A percentile compares a stretch with the other conserved stretches of the same genome.
These are phyloP conservation scores for Plasmodium vinckei DNA, from an alignment of 169 alveolate species.

Conservation along the genomic window DNA sequence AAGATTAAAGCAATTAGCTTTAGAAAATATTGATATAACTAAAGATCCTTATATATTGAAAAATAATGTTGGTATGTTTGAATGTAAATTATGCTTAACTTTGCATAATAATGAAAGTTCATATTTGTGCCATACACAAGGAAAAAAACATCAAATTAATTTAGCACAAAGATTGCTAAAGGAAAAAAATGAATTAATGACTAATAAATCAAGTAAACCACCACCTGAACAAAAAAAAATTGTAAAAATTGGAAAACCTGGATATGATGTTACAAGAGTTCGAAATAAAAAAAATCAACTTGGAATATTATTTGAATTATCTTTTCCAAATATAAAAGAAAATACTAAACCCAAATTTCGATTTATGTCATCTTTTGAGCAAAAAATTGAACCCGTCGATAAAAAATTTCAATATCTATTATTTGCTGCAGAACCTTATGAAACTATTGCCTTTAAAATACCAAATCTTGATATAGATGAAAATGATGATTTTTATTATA, in stretches of 20 bases:
- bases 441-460: constrained; percentile 96
- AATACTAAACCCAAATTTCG: constrained; percentile 92
- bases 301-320: constrained; percentile 96
- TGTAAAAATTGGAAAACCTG: constrained; percentile 97
- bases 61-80: constrained; percentile 96
- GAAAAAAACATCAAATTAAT: constrained; percentile 96
- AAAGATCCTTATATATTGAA: constrained; percentile 97
- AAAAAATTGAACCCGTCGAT: constrained; percentile 94
- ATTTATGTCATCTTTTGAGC: constrained; percentile 97
- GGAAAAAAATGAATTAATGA: constrained; percentile 90
- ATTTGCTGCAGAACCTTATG: constrained; percentile 99
- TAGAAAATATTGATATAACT: constrained; percentile 96
- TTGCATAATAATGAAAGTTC: constrained; percentile 98
- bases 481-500: constrained; percentile 90
- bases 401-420: constrained; percentile 96
- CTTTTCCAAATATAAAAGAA: constrained; percentile 94
- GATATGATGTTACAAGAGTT: constrained; percentile 96
- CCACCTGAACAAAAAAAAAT: constrained; percentile 77
- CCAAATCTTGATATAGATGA: constrained; percentile 94
- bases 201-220: constrained; percentile 42
- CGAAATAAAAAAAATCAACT: constrained; percentile 94
- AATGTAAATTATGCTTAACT: constrained; percentile 96
- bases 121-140: constrained; percentile 99
- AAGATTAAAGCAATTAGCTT: constrained; percentile 94
- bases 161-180: constrained; percentile 95